phyloP scores from a whole-genome alignment of 306 rosid species.

The Trifolium pratense region DNA sequence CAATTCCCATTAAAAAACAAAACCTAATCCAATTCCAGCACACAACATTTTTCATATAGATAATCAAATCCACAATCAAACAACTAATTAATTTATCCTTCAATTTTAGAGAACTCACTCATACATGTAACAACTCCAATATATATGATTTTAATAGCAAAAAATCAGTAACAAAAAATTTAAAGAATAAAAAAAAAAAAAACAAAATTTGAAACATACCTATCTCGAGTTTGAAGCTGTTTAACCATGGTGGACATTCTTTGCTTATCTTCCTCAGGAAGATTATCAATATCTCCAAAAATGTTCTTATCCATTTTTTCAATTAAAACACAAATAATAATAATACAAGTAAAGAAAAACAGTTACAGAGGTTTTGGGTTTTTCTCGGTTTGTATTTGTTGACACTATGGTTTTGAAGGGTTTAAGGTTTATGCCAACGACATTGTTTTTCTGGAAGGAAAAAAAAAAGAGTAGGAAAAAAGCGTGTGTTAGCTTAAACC shows the following conservation, averaged over 20 bases:
- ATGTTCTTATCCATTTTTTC: conserved; percentile 68
- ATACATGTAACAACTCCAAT: background rate
- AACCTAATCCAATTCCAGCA: background rate
- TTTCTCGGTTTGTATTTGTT: background rate
- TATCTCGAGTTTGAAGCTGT: conserved; percentile 75
- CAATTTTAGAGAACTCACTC: background rate
- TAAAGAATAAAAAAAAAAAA: background rate
- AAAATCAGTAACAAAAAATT: background rate
- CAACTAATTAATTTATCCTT: background rate
- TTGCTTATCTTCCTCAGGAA: conserved; percentile 66
- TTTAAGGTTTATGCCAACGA: conserved; percentile 37
- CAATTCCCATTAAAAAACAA: background rate
- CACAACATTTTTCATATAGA: background rate
- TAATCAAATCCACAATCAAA: conserved; percentile 31
- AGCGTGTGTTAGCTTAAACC: conserved; percentile 48
- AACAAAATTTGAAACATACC: conserved; percentile 43
- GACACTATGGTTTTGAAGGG: conserved; percentile 35
- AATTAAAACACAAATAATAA: background rate
- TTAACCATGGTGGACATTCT: conserved; percentile 65
- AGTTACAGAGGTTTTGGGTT: background rate
- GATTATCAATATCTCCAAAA: conserved; percentile 53
- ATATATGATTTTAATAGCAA: background rate
- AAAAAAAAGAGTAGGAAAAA: background rate
- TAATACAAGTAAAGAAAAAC: background rate
- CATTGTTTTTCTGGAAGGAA: background rate